These are phyloP conservation scores for Rhizopogon sp. DNA, from an alignment of 768 basidiomycete species.

Conservation along the genomic window DNA sequence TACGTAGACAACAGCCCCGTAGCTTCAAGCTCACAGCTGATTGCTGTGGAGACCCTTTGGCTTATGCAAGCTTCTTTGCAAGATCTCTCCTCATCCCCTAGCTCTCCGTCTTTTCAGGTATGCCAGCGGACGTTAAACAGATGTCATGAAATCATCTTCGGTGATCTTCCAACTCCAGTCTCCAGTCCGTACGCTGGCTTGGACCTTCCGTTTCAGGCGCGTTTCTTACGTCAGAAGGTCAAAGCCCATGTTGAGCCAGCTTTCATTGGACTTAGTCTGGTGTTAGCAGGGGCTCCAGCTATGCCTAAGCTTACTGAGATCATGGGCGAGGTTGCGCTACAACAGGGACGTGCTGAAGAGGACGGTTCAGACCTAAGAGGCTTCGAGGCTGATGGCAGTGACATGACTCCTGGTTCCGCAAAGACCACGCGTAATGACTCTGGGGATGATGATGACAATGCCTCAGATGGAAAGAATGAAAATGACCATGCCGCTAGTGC, in stretches of 20 bases:
- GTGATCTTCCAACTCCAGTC: slow-evolving; percentile 67
- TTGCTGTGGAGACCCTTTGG: slow-evolving; percentile 75
- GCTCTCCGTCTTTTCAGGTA: slow-evolving; percentile 78
- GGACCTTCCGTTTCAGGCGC: slow-evolving; percentile 42
- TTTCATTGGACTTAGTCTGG: slow-evolving; percentile 78
- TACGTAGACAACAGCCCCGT: slow-evolving; percentile 42
- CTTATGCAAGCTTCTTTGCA: slow-evolving; percentile 95
- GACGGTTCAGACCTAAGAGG: slow-evolving; percentile 46
- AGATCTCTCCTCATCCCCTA: slow-evolving; percentile 54
- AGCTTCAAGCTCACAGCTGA: slow-evolving; percentile 6
- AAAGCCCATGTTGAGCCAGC: slow-evolving; percentile 70
- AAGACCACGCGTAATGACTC: slow-evolving; percentile 14
- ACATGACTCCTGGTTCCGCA: slow-evolving; percentile 26
- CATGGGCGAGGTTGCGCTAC: slow-evolving; percentile 80
- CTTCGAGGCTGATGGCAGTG: slow-evolving; percentile 43
- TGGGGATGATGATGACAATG: slow-evolving; percentile 38
- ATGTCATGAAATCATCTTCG: slow-evolving; percentile 96
- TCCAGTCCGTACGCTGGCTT: slow-evolving; percentile 65
- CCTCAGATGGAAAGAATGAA: slow-evolving; percentile 36
- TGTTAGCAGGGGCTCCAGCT: slow-evolving; percentile 72
- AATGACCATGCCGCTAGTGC: slow-evolving; percentile 18
- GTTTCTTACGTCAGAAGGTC: slow-evolving; percentile 56
- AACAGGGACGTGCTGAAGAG: slow-evolving; percentile 80
- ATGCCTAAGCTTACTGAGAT: slow-evolving; percentile 71
- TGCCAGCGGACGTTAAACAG: slow-evolving; percentile 88